Evolutionary conservation across 176 grass and related monocot species (phyloP).

Genomic region (Rhynchospora pubera): DNA sequence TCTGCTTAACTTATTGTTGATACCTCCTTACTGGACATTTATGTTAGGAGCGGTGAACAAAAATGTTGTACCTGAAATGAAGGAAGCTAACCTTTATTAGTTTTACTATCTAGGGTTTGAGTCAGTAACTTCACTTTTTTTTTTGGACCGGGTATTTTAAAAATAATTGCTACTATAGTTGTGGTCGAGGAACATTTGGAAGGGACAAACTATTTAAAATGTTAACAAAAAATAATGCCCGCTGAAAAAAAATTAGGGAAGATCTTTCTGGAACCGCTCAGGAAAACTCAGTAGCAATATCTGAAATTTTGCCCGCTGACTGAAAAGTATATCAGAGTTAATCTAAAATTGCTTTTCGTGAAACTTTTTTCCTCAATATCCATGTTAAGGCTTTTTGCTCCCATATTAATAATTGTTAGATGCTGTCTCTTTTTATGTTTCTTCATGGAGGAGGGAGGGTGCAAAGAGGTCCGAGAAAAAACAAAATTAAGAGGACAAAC

Average conservation of each 20-base stretch:
- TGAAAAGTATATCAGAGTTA: background rate
- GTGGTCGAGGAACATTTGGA: background rate
- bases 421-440: background rate
- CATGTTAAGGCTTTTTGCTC: background rate
- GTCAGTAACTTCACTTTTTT: background rate
- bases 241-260: background rate
- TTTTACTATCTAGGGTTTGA: constrained; percentile 5
- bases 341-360: background rate
- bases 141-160: background rate
- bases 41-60: background rate
- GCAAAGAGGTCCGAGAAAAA: background rate
- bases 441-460: background rate
- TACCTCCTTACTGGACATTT: background rate
- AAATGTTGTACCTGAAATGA: background rate
- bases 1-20: background rate
- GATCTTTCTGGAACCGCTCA: background rate
- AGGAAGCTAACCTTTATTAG: background rate
- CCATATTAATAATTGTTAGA: background rate
- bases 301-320: background rate
- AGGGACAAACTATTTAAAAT: background rate
- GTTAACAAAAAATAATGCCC: background rate
- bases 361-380: background rate
- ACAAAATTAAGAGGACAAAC: background rate
- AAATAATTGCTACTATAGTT: background rate
- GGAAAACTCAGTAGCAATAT: background rate